phyloP scores from a whole-genome alignment of 2,329 filamentous ascomycete species.

The Xenosphaeropsis pyriputrescens region DNA sequence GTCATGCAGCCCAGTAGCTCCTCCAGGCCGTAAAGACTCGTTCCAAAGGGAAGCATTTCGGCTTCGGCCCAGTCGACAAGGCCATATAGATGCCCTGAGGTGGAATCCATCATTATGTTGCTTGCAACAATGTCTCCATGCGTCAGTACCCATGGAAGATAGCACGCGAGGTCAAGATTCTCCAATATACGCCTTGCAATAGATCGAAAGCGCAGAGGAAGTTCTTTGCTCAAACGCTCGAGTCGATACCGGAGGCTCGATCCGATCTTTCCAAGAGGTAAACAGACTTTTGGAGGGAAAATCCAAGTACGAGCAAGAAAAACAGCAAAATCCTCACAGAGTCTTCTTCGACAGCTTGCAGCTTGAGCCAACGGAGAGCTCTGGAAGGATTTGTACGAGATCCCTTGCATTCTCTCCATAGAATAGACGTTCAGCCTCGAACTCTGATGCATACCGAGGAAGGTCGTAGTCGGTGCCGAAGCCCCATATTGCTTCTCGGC shows the following conservation, averaged over 20 bases:
- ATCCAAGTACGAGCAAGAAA: constrained; percentile 25
- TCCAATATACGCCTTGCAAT: constrained; percentile 9
- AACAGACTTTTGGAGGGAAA: constrained; percentile 2
- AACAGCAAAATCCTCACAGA: constrained; percentile 26
- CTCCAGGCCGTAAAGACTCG: constrained; percentile 44
- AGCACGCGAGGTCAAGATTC: constrained; percentile 21
- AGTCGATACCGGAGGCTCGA: constrained; percentile 24
- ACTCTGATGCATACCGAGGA: constrained; percentile 19
- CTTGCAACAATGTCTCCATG: constrained; percentile 44
- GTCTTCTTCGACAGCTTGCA: constrained; percentile 9
- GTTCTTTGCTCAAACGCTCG: constrained; percentile 17
- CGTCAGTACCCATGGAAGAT: constrained; percentile 37
- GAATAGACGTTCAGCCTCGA: constrained; percentile 21
- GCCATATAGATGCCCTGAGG: constrained; percentile 30
- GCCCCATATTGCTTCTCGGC: constrained; percentile 24
- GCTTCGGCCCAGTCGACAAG: constrained; percentile 52
- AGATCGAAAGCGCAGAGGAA: constrained; percentile 20
- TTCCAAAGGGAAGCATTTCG: constrained; percentile 43
- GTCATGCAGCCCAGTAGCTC: constrained; percentile 36
- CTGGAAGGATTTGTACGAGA: constrained; percentile 20
- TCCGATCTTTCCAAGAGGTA: constrained; percentile 22
- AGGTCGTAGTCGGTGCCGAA: constrained; percentile 26
- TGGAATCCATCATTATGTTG: constrained; percentile 37
- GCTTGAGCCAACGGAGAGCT: constrained; percentile 13
- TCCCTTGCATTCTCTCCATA: constrained; percentile 25